Evolutionary conservation across 345 rosid genomes (phyloP), one percentile per base, ranked within the genome.

Genomic region (Salix exigua): DNA sequence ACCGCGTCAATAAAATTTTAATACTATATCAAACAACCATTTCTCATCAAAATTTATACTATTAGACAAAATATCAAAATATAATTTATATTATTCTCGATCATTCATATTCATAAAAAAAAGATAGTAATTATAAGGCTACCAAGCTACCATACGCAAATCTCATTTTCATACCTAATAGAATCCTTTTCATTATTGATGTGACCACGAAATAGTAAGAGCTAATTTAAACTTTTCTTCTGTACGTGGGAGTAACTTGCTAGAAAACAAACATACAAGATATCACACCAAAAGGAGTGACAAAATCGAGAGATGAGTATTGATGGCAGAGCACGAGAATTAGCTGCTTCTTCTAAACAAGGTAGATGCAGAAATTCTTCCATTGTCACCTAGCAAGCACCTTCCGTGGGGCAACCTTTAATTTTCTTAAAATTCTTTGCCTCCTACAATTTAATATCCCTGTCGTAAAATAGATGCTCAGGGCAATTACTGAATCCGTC

Each of bases 391-490:
- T n/a, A 64, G 6, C 31, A 4, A 31, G 37, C 19, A 30, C 69
- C 23, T 60, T 35, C 25, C 18, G 3, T 14, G 40, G 66, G 53
- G 53, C 35, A 75, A 67, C 7, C 53, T 13, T n/a, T n/a, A n/a
- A n/a, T n/a, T 33, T 67, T 23, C 74, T 70, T 70, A 70, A 46
- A 40, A 44, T 76, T 42, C 74, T 58, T 44, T 60, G 25, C 65
- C 30, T 2, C 51, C 44, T 50, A 44, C 50, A 44, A 17, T 46
- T 70, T 44, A 28, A 44, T 75, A 42, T 62, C 28, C 62, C 44
- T n/a, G 4, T 31, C 48, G 30, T 13, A 18, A 0, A 23, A 38
- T 26, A 7, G 55, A 28, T 18, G 46, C 13, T 18, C 65, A 21
- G 66, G 35, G 28, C 44, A 26, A 31, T 4, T 26, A 9, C 44